Conservation (phyloP, 2,329 filamentous ascomycete genomes). For the Fusarium sp. region DNA sequence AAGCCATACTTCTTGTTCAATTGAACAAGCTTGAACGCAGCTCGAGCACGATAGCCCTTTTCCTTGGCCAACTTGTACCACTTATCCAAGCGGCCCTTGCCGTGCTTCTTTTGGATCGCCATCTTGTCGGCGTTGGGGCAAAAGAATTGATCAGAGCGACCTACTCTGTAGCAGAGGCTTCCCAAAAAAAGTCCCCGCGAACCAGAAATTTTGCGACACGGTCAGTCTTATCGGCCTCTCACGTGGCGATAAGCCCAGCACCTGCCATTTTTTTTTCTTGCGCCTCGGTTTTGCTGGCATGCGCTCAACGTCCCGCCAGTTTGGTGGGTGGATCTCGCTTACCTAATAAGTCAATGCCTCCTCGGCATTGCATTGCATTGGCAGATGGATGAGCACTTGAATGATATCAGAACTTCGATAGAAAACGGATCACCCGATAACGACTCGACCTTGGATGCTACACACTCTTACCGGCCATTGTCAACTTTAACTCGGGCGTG, state of each 20-base stretch:
- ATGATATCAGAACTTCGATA: slow-evolving; percentile 36
- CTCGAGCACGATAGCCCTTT: slow-evolving; percentile 95
- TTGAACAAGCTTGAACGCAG: slow-evolving; percentile 97
- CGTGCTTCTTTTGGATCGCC: slow-evolving; percentile 99
- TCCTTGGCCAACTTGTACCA: slow-evolving; percentile 99
- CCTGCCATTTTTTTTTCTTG: not conserved
- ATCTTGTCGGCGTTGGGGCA: slow-evolving; percentile 60
- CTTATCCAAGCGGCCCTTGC: slow-evolving; percentile 97
- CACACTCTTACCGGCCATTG: slow-evolving; percentile 29
- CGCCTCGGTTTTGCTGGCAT: not conserved
- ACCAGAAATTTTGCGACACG: slow-evolving; percentile 51
- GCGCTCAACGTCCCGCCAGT: not conserved
- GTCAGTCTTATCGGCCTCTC: slow-evolving; percentile 41
- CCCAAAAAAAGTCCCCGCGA: slow-evolving; percentile 35
- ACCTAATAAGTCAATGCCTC: slow-evolving; percentile 27
- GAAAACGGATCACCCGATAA: slow-evolving; percentile 33
- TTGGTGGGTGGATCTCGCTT: slow-evolving; percentile 22
- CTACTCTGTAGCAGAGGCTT: slow-evolving; percentile 22
- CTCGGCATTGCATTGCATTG: slow-evolving; percentile 27
- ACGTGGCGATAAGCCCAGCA: slow-evolving; percentile 49
- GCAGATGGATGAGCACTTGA: slow-evolving; percentile 35
- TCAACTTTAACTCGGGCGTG: slow-evolving; percentile 35
- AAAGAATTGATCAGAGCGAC: not conserved
- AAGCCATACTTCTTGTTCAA: slow-evolving; percentile 99
- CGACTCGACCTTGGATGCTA: slow-evolving; percentile 33